Conservation (phyloP, 441 rosid genomes). For the Populus hybrid region DNA sequence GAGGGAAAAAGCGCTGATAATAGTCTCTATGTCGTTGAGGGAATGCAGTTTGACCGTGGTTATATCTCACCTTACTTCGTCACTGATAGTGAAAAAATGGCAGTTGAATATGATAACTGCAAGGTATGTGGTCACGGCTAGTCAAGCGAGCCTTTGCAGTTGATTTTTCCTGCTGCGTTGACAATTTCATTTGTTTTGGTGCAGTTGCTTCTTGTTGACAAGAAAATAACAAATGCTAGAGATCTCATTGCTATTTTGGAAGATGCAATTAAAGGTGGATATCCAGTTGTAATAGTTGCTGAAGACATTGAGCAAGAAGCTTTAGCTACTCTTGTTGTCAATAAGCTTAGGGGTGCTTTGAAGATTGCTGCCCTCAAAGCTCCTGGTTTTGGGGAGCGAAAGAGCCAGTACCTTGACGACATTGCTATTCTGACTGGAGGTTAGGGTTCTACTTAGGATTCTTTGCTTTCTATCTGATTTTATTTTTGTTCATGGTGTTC, state of each 20-base stretch:
- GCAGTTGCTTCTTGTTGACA: constrained; percentile 96
- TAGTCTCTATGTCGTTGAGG: constrained; percentile 93
- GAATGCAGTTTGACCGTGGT: constrained; percentile 99
- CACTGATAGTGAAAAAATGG: constrained; percentile 92
- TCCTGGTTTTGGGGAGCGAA: constrained; percentile 97
- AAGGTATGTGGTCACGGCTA: constrained; percentile 43
- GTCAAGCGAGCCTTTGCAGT: not conserved
- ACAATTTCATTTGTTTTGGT: constrained; percentile 23
- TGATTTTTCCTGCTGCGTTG: not conserved
- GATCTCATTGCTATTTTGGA: constrained; percentile 80
- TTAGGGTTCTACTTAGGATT: constrained; percentile 16
- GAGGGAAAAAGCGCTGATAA: constrained; percentile 97
- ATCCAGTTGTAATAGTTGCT: constrained; percentile 76
- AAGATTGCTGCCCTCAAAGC: constrained; percentile 99
- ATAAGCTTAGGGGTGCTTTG: constrained; percentile 88
- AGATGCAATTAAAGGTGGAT: constrained; percentile 78
- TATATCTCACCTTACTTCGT: constrained; percentile 96
- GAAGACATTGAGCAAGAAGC: constrained; percentile 99
- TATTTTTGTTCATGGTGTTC: not conserved
- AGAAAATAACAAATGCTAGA: constrained; percentile 92
- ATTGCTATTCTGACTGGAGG: constrained; percentile 94
- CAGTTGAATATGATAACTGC: constrained; percentile 93
- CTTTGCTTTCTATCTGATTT: not conserved
- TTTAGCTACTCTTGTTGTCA: constrained; percentile 96
- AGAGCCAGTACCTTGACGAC: constrained; percentile 96